Evolutionary conservation across 2,329 filamentous ascomycete genomes (phyloP).

Genomic region (Chalara sp.): DNA sequence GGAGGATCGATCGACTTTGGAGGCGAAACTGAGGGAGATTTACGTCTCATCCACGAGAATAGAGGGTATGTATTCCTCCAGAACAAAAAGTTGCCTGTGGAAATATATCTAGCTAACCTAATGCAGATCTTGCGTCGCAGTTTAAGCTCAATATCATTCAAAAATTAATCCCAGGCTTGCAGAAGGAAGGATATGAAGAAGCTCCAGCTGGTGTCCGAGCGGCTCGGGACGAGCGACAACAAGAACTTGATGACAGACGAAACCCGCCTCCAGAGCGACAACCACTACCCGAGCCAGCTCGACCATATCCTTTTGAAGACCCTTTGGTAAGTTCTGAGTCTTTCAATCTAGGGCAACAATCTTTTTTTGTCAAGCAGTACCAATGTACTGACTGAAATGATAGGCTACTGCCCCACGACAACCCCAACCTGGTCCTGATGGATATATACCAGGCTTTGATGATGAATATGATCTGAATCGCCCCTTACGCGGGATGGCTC

Average conservation of each 20-base stretch:
- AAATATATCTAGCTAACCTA: conserved; percentile 4
- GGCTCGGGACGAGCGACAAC: conserved; percentile 35
- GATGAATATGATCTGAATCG: conserved; percentile 82
- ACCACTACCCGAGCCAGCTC: conserved; percentile 51
- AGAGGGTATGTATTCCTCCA: conserved; percentile 28
- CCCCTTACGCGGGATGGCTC: conserved; percentile 46
- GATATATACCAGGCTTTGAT: conserved; percentile 84
- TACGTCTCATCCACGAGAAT: conserved; percentile 72
- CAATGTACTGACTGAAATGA: too few relatives aligned
- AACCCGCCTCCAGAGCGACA: conserved; percentile 38
- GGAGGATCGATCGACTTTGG: conserved; percentile 45
- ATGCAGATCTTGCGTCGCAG: conserved; percentile 56
- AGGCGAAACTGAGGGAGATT: conserved; percentile 45
- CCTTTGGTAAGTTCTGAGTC: conserved; percentile 41
- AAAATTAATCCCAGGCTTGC: conserved; percentile 69
- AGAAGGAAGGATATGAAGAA: conserved; percentile 75
- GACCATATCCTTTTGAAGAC: conserved; percentile 61
- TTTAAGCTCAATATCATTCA: conserved; percentile 79
- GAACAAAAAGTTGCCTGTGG: too few relatives aligned
- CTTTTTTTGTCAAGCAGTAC: too few relatives aligned
- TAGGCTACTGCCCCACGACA: conserved; percentile 38
- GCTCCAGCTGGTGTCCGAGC: conserved; percentile 30
- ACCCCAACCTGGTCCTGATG: conserved; percentile 64
- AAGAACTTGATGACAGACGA: conserved; percentile 35
- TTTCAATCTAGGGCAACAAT: too few relatives aligned